Evolutionary conservation across 805 yeast genomes (phyloP).

Genomic region (Starmerella powellii): DNA sequence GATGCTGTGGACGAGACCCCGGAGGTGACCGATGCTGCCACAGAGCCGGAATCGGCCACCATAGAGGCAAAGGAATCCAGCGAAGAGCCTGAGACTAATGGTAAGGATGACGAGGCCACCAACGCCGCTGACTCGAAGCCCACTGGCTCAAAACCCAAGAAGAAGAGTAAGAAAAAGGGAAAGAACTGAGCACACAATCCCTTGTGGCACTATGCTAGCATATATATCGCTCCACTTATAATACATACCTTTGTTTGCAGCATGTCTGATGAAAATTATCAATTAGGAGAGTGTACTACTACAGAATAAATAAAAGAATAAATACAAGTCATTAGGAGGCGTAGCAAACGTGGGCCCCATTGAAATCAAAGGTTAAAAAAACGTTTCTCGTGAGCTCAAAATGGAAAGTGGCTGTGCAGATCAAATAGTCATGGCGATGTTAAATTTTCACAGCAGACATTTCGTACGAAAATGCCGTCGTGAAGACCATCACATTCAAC

Average conservation of each 20-base stretch:
- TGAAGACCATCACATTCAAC: constrained; percentile 51
- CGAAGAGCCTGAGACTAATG: constrained; percentile 1
- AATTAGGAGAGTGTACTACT: no score
- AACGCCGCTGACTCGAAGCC: constrained; percentile 5
- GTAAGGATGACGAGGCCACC: neutral
- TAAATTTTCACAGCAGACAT: constrained; percentile 35
- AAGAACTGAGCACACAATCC: constrained; percentile 1
- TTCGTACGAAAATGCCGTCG: constrained; percentile 56
- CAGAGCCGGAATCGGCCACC: neutral
- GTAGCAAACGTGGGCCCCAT: no score
- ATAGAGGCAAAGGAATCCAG: neutral
- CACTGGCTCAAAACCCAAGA: constrained; percentile 2
- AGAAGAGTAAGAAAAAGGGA: constrained; percentile 12
- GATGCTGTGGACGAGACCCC: neutral
- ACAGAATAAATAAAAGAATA: no score
- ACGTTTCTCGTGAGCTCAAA: no score
- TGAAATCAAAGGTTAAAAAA: no score
- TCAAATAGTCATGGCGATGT: no score
- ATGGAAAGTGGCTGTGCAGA: constrained; percentile 6
- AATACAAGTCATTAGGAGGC: no score
- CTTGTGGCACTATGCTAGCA: neutral
- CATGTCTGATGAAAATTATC: no score
- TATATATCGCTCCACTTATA: neutral
- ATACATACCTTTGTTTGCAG: neutral
- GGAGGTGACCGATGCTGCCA: neutral